A percentile compares a stretch with the other conserved stretches of the same genome.
These are phyloP conservation scores for Musa troglodytarum DNA, from an alignment of 176 grass and related monocot genomes.

Conservation along the genomic window DNA sequence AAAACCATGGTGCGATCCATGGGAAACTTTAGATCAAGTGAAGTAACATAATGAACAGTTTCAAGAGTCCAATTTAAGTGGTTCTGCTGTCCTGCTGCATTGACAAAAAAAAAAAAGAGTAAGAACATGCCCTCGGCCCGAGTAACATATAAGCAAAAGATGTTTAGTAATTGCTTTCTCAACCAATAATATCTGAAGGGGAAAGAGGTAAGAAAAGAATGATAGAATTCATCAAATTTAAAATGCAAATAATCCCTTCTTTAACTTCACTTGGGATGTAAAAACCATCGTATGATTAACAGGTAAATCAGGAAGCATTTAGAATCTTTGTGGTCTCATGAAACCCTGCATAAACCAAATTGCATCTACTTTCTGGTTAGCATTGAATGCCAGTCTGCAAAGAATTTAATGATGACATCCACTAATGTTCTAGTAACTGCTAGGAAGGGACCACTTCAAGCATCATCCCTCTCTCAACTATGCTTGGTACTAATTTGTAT, in stretches of 20 bases:
- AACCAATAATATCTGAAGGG: not conserved
- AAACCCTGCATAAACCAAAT: not conserved
- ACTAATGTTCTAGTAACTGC: not conserved
- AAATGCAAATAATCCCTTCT: not conserved
- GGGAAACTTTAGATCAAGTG: constrained; percentile 23
- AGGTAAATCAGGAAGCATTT: not conserved
- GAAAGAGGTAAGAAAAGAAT: not conserved
- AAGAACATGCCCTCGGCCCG: not conserved
- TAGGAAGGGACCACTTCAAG: not conserved
- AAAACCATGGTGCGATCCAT: constrained; percentile 33
- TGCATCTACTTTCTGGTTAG: constrained; percentile 1
- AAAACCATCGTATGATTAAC: not conserved
- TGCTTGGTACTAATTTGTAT: not conserved
- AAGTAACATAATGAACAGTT: constrained; percentile 6
- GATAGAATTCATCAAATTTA: not conserved
- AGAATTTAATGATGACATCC: not conserved
- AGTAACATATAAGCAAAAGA: constrained; percentile 17
- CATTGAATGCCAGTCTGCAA: not conserved
- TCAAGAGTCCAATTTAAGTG: constrained; percentile 15
- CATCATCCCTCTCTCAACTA: not conserved
- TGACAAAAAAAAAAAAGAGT: constrained; percentile 15
- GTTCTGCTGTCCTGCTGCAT: constrained; percentile 27
- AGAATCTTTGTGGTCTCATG: not conserved
- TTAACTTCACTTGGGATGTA: not conserved
- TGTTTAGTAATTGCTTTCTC: not conserved